Conservation (phyloP, 2,329 filamentous ascomycete species). For the Cytospora paraplurivora region DNA sequence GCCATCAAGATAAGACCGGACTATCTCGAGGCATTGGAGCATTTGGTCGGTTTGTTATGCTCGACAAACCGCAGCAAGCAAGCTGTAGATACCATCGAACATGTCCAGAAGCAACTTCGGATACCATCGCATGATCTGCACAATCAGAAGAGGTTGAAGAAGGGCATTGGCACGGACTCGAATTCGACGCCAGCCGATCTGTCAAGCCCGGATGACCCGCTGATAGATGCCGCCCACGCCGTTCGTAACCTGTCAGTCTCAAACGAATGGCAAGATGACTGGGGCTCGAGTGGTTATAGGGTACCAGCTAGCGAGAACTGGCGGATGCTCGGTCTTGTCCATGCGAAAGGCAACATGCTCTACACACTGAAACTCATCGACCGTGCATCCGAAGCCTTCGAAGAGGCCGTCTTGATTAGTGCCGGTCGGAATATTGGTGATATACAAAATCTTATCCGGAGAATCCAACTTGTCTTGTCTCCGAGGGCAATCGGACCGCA, state of each 20-base stretch:
- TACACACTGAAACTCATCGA: slow-evolving; percentile 84
- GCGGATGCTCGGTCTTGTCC: slow-evolving; percentile 86
- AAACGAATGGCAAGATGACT: slow-evolving; percentile 43
- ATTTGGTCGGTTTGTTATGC: slow-evolving; percentile 86
- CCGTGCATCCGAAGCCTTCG: slow-evolving; percentile 83
- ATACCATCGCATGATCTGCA: slow-evolving; percentile 37
- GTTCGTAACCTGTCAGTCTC: slow-evolving; percentile 24
- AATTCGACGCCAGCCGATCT: slow-evolving; percentile 28
- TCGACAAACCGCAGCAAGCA: slow-evolving; percentile 78
- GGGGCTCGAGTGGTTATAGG: slow-evolving; percentile 80
- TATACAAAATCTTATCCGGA: slow-evolving; percentile 76
- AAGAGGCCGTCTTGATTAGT: slow-evolving; percentile 90
- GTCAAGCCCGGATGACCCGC: slow-evolving; percentile 31
- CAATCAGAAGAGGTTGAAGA: slow-evolving; percentile 32
- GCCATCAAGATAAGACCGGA: slow-evolving; percentile 82
- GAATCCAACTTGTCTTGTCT: slow-evolving; percentile 72
- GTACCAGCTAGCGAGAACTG: slow-evolving; percentile 88
- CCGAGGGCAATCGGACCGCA: slow-evolving; percentile 40
- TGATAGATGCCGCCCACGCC: slow-evolving; percentile 32
- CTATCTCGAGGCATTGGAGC: slow-evolving; percentile 93
- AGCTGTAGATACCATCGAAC: slow-evolving; percentile 84
- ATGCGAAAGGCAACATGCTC: slow-evolving; percentile 98
- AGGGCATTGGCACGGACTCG: slow-evolving; percentile 32
- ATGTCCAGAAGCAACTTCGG: slow-evolving; percentile 74
- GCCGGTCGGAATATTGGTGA: slow-evolving; percentile 69